Evolutionary conservation across 148 eudicot genomes (phyloP), one percentile per base, ranked within the genome.

Genomic region (Silene uniflora): DNA sequence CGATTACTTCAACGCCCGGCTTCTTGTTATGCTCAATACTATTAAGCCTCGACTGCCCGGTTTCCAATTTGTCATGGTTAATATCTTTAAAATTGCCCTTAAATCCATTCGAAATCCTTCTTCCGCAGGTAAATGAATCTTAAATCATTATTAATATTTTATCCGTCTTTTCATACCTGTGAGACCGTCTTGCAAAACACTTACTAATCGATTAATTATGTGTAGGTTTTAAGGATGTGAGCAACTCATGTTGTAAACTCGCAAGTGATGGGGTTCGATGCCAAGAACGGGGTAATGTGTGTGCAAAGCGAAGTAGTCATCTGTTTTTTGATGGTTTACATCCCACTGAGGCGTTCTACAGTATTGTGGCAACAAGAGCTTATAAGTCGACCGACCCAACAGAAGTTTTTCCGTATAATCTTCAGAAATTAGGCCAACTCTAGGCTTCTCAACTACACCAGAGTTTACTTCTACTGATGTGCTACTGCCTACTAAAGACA

Each of bases 201-300:
- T 39, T 39, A 7, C 0, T 39, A 7, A 6, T 5, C 44, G 44
- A 39, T 39, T 8, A 14, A 16, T 27, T 35, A 16, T 29, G 22
- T 23, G 29, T 67, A 79, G 77, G 81, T 25, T 73, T 79, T 59
- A 67, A 10, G 16, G 73, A 79, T 59, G 77, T 73, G 11, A 73
- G 16, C 13, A 73, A 44, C 42, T 29, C 81, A 42, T 73, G 81
- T 14, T 79, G 81, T 79, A 3, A 68, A 19, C 11, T 0, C 6
- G 3, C 32, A 67, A 79, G 69, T 58, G 71, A 32, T 47, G 62
- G 62, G 19, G 56, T 39, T 22, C 18, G 66, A n/a, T 73, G 77
- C 69, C 65, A 22, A 78, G 12, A 1, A 54, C 72, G 72, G 10
- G 72, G 76, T 1, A 66, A 49, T 4, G 71, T 78, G 71, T 78